Evolutionary conservation across 257 asterid genomes (phyloP).

Genomic region (Solanum lycopersicoides): DNA sequence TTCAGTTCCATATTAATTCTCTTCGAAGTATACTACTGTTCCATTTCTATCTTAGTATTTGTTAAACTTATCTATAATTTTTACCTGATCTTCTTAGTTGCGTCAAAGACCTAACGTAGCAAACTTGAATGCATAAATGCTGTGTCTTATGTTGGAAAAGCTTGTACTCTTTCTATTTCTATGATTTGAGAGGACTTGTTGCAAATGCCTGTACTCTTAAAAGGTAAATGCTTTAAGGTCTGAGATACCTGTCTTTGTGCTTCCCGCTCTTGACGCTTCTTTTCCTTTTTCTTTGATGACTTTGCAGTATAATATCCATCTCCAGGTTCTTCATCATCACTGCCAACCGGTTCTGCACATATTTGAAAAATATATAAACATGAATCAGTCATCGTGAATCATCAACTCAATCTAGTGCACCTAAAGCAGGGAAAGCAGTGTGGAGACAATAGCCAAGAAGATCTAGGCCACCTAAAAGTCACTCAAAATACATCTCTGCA

Average conservation of each 20-base stretch:
- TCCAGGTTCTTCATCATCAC: constrained; percentile 73
- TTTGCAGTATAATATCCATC: constrained; percentile 53
- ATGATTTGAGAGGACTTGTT: neutral
- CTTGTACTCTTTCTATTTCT: neutral
- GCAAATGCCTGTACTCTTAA: neutral
- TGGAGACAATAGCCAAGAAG: neutral
- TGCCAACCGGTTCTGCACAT: constrained; percentile 44
- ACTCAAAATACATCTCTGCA: neutral
- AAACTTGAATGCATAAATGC: neutral
- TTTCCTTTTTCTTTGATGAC: constrained; percentile 71
- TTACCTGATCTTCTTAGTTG: neutral
- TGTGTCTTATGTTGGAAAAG: neutral
- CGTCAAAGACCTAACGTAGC: neutral
- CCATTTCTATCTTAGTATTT: neutral
- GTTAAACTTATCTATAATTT: neutral
- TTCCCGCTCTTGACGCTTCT: constrained; percentile 86
- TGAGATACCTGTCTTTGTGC: constrained; percentile 73
- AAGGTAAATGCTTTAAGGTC: neutral
- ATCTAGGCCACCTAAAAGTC: neutral
- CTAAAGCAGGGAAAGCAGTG: neutral
- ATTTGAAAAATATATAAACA: neutral
- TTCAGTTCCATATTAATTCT: neutral
- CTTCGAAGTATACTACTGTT: neutral
- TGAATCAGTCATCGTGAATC: neutral
- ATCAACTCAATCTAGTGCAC: neutral